A percentile compares a stretch with the other conserved stretches of the same genome.
phyloP scores from a whole-genome alignment of 441 rosid genomes.

The Breynia disticha region DNA sequence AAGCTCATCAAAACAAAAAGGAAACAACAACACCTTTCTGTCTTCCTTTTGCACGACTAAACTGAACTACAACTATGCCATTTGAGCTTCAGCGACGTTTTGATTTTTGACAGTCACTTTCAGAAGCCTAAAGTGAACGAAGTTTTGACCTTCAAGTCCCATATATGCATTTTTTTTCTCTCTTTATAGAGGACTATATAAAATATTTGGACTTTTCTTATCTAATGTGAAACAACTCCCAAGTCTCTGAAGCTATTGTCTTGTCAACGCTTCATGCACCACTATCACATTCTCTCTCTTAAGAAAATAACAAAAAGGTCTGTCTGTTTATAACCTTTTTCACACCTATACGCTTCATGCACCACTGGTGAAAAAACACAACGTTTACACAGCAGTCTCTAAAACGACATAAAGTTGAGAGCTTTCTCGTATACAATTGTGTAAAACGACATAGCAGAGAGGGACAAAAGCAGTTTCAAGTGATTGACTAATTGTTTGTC shows the following conservation, averaged over 20 bases:
- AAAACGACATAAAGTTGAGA: neutral
- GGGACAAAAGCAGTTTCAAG: constrained; percentile 9
- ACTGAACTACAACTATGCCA: neutral
- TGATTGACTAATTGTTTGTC: constrained; percentile 42
- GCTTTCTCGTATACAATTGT: no score
- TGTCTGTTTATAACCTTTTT: no score
- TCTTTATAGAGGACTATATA: constrained; percentile 13
- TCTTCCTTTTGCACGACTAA: neutral
- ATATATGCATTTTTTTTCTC: neutral
- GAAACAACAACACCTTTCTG: neutral
- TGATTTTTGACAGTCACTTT: constrained; percentile 12
- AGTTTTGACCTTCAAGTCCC: constrained; percentile 22
- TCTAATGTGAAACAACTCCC: no score
- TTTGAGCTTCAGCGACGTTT: constrained; percentile 1
- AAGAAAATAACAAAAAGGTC: constrained; percentile 5
- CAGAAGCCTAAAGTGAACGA: constrained; percentile 14
- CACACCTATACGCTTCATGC: no score
- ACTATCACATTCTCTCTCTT: constrained; percentile 11
- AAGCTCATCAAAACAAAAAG: constrained; percentile 21
- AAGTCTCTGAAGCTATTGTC: constrained; percentile 12
- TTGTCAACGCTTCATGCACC: constrained; percentile 31
- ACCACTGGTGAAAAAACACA: no score
- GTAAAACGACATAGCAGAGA: neutral
- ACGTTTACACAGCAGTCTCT: no score
- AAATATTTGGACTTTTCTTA: no score